Evolutionary conservation across 345 rosid species (phyloP), one percentile per base, ranked within the genome.

Genomic region (Durio zibethinus): DNA sequence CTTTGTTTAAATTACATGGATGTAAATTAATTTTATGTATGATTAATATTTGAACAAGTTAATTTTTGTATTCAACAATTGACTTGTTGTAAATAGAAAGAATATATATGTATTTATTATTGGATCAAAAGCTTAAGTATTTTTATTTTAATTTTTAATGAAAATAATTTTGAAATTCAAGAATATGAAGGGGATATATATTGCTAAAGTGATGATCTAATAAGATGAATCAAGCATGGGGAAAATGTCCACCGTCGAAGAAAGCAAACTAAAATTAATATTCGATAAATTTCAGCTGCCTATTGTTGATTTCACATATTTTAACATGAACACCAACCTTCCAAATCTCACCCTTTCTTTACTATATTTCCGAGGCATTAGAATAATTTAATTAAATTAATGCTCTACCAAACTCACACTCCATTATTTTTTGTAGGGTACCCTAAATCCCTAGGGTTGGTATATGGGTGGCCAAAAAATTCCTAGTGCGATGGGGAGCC

Each of bases 281-380:
- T 10, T 2, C 10, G 2, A 23, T 23, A 21, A 57, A 54, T 50
- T 75, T 75, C 38, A 53, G 53, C 59, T 4, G 29, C 31, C 78
- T 75, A 77, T 80, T 78, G 75, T 82, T 77, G 76, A 52, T 21
- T 82, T 78, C 81, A 73, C 82, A 78, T 78, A 80, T 25, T 61
- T 54, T 69, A 74, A 70, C 81, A 57, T 69, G 73, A 79, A 52
- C 56, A 21, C 69, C 80, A 50, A 54, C 72, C 78, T 25, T 25
- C 31, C 1, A 12, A 23, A 73, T 36, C 10, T 11, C 54, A 61
- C 8, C 61, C 11, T 33, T 40, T 66, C 27, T 60, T 83, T 77
- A 77, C 67, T 35, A 74, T 77, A 74, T 77, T 83, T 72, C 79
- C 83, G 6, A 77, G 53, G 74, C 60, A 35, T 52, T 45, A 31